These are phyloP conservation scores for Cordyceps cicadae DNA, from an alignment of 2,329 filamentous ascomycete genomes.

Conservation along the genomic window DNA sequence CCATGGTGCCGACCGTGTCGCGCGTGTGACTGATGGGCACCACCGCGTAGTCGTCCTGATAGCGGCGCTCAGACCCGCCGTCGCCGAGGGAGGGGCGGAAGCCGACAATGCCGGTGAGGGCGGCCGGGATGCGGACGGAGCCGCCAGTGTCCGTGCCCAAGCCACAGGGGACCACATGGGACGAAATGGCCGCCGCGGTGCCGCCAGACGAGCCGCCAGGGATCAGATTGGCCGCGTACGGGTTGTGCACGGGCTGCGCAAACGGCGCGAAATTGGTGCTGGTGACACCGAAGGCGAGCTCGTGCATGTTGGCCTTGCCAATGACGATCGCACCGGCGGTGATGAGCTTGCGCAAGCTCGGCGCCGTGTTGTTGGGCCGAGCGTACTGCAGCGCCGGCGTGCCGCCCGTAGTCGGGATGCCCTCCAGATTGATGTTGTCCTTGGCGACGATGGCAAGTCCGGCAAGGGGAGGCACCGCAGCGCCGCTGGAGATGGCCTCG, in stretches of 20 bases:
- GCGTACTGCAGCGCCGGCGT: slow-evolving; percentile 12
- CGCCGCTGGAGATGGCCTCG: slow-evolving; percentile 9
- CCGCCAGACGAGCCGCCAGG: slow-evolving; percentile 17
- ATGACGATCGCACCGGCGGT: slow-evolving; percentile 22
- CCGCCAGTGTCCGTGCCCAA: slow-evolving; percentile 18
- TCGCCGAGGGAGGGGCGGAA: slow-evolving; percentile 15
- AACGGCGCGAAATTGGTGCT: slow-evolving; percentile 15
- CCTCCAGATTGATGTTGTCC: slow-evolving; percentile 17
- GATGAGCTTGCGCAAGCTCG: slow-evolving; percentile 15
- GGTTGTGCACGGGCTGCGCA: slow-evolving; percentile 15
- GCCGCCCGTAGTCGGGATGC: slow-evolving; percentile 13
- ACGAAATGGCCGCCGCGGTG: slow-evolving; percentile 15
- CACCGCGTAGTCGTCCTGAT: slow-evolving; percentile 11
- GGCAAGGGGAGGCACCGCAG: slow-evolving; percentile 14
- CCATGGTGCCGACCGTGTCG: slow-evolving; percentile 12
- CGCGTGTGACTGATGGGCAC: slow-evolving; percentile 12
- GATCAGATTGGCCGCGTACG: slow-evolving; percentile 13
- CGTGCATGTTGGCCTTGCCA: slow-evolving; percentile 47
- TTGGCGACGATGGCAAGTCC: slow-evolving; percentile 18
- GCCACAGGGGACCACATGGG: slow-evolving; percentile 15
- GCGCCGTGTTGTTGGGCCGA: slow-evolving; percentile 13
- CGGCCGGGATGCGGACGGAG: slow-evolving; percentile 15
- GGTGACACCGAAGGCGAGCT: slow-evolving; percentile 14
- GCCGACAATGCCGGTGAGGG: slow-evolving; percentile 16
- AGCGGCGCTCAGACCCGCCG: slow-evolving; percentile 13